These are phyloP conservation scores for Inosperma sp. DNA, from an alignment of 768 basidiomycete genomes.

Conservation along the genomic window DNA sequence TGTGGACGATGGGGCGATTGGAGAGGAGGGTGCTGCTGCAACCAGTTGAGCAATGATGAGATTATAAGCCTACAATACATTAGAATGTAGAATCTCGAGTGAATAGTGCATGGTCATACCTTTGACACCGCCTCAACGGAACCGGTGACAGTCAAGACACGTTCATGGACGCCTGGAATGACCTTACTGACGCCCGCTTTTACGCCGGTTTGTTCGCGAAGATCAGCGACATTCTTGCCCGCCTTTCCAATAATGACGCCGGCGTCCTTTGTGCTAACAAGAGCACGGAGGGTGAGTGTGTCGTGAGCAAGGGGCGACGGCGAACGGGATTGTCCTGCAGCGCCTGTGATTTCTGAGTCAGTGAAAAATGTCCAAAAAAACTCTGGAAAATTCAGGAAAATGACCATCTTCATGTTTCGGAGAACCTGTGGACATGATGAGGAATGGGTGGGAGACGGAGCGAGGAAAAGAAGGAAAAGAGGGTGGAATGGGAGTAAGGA, in stretches of 20 bases:
- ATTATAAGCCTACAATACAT: constrained; percentile 70
- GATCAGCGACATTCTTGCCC: constrained; percentile 96
- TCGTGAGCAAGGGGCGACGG: constrained; percentile 69
- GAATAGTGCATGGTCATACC: constrained; percentile 37
- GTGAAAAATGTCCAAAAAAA: constrained; percentile 21
- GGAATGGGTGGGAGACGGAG: constrained; percentile 29
- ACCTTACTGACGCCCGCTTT: constrained; percentile 99
- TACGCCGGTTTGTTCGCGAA: constrained; percentile 92
- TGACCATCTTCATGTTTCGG: constrained; percentile 52
- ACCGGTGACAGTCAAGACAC: constrained; percentile 92
- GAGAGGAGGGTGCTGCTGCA: constrained; percentile 71
- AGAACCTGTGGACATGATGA: constrained; percentile 64
- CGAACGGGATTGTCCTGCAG: constrained; percentile 67
- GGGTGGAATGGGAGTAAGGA: constrained; percentile 28
- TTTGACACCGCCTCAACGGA: constrained; percentile 90
- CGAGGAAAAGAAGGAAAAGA: constrained; percentile 19
- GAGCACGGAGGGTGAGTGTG: constrained; percentile 83
- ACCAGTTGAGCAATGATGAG: constrained; percentile 93
- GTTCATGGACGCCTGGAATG: constrained; percentile 95
- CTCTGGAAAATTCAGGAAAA: constrained; percentile 17
- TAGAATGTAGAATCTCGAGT: constrained; percentile 15
- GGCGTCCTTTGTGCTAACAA: constrained; percentile 95
- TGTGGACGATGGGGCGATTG: constrained; percentile 62
- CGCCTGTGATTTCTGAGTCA: constrained; percentile 39
- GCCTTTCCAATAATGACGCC: constrained; percentile 96